Conservation (phyloP, 176 grass and related monocot genomes). For the Guadua angustifolia region DNA sequence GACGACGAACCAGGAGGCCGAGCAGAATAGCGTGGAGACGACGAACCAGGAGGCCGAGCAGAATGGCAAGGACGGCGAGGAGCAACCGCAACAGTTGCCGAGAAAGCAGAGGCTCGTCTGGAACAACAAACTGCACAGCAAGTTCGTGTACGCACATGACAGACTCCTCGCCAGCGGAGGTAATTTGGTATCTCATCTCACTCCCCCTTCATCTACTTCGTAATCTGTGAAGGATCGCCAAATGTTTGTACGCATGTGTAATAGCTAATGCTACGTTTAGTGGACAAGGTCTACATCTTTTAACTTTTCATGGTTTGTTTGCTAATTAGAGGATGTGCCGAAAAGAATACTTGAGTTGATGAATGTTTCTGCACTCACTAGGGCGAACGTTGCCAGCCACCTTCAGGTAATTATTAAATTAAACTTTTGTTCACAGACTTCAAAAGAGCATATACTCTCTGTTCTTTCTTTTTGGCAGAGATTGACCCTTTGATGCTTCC, state of each 20-base stretch:
- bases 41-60: neutral
- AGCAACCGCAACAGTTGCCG: neutral
- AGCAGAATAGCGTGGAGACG: too few species aligned
- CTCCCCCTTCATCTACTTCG: neutral
- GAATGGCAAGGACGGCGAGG: neutral
- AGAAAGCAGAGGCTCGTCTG: neutral
- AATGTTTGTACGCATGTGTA: neutral
- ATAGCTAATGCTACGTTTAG: too few species aligned
- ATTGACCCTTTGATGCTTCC: neutral
- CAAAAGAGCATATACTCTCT: too few species aligned
- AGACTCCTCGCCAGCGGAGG: neutral
- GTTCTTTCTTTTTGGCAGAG: neutral
- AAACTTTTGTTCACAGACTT: too few species aligned
- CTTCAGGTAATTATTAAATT: conserved; percentile 33
- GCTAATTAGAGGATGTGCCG: conserved; percentile 24
- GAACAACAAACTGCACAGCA: neutral
- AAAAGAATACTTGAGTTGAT: conserved; percentile 47
- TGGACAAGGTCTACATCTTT: neutral
- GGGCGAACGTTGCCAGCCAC: conserved; percentile 51
- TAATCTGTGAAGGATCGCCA: neutral
- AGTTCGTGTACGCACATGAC: neutral
- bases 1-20: neutral
- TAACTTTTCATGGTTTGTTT: neutral
- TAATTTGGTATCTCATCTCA: neutral
- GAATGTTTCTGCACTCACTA: conserved; percentile 10